Conservation (phyloP, 805 yeast genomes). For the Kluyveromyces dobzhanskii region DNA sequence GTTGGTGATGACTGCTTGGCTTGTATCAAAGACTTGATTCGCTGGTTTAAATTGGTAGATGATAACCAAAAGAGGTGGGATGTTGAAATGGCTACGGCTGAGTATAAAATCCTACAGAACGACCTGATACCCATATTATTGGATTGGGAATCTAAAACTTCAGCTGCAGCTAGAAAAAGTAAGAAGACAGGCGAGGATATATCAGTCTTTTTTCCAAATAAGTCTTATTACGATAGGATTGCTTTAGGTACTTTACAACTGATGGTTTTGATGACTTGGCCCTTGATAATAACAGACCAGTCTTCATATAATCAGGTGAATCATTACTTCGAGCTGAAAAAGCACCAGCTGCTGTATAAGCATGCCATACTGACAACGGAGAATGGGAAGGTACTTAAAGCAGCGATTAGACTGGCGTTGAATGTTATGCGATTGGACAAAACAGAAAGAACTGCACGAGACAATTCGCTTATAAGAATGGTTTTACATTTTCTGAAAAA, state of each 20-base stretch:
- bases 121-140: constrained; percentile 71
- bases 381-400: constrained; percentile 55
- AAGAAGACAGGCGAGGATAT: constrained; percentile 14
- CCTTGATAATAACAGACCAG: constrained; percentile 56
- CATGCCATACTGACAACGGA: constrained; percentile 49
- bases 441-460: constrained; percentile 56
- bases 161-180: constrained; percentile 15
- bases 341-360: constrained; percentile 65
- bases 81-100: constrained; percentile 84
- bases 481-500: constrained; percentile 72
- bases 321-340: constrained; percentile 51
- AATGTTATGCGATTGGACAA: constrained; percentile 47
- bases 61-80: constrained; percentile 61
- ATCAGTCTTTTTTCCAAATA: constrained; percentile 25
- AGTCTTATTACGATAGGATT: constrained; percentile 41
- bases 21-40: constrained; percentile 77
- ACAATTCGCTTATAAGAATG: constrained; percentile 62
- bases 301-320: constrained; percentile 49
- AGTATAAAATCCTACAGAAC: constrained; percentile 59
- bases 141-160: constrained; percentile 51
- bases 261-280: constrained; percentile 81
- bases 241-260: constrained; percentile 70
- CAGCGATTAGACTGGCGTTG: constrained; percentile 60
- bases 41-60: constrained; percentile 83
- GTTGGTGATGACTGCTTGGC: constrained; percentile 74